phyloP scores from a whole-genome alignment of 2,329 filamentous ascomycete species.

The Aspergillus eucalypticola region DNA sequence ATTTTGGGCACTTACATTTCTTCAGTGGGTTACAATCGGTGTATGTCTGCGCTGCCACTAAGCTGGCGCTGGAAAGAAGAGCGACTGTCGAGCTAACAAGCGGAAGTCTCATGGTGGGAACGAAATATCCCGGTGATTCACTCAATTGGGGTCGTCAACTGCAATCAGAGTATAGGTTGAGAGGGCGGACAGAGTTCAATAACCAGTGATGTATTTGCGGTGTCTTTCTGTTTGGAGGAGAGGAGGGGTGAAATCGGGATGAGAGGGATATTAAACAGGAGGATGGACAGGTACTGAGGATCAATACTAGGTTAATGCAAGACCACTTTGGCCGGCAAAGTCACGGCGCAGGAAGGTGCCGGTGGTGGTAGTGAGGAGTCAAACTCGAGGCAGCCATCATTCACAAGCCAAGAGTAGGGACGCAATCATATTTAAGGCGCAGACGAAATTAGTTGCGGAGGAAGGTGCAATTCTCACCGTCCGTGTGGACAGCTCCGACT shows the following conservation, averaged over 20 bases:
- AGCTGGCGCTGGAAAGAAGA: slow-evolving; percentile 30
- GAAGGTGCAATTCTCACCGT: not conserved
- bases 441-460: not conserved
- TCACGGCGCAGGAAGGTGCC: slow-evolving; percentile 10
- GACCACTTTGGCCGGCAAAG: not conserved
- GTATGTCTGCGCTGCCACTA: slow-evolving; percentile 45
- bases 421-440: slow-evolving; percentile 11
- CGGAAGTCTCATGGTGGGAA: slow-evolving; percentile 36
- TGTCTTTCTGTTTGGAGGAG: not conserved
- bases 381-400: not conserved
- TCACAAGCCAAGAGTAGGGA: not conserved
- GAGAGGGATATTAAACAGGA: not conserved
- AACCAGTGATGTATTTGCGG: not conserved
- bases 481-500: too few relatives aligned
- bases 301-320: not conserved
- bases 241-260: not conserved
- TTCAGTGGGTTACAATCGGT: slow-evolving; percentile 47
- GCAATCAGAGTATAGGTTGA: not conserved
- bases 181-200: not conserved
- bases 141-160: not conserved
- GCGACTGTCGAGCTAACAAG: slow-evolving; percentile 27
- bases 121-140: not conserved
- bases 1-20: slow-evolving; percentile 32
- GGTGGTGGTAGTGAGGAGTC: not conserved
- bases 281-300: too few relatives aligned